These are phyloP conservation scores for Silene uniflora DNA, from an alignment of 148 eudicot genomes.

Conservation along the genomic window DNA sequence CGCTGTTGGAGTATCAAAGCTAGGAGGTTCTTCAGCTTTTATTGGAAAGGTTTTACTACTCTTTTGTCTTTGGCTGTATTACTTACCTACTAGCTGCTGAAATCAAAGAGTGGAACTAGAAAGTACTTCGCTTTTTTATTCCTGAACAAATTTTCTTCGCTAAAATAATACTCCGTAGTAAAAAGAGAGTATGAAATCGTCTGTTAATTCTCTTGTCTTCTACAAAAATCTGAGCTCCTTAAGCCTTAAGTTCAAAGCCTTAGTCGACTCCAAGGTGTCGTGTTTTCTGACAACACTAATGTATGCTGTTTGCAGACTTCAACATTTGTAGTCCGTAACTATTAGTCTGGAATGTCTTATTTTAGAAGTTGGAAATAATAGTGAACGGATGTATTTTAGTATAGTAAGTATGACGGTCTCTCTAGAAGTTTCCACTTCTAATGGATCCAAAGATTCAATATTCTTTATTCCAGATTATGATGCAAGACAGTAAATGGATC, in stretches of 20 bases:
- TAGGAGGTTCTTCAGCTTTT: slow-evolving; percentile 89
- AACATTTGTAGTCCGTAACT: not conserved
- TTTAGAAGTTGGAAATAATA: not conserved
- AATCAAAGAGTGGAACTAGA: not conserved
- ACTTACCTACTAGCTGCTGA: not conserved
- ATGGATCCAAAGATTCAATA: not conserved
- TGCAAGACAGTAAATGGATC: not conserved
- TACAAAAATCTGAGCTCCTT: too few species aligned
- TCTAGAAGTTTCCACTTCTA: not conserved
- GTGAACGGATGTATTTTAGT: slow-evolving; percentile 8
- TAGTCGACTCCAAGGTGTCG: too few species aligned
- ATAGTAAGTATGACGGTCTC: not conserved
- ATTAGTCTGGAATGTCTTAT: not conserved
- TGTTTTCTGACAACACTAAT: too few species aligned
- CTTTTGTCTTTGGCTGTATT: not conserved
- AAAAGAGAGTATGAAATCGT: too few species aligned
- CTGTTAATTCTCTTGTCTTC: too few species aligned
- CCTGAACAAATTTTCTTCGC: too few species aligned
- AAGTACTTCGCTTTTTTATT: not conserved
- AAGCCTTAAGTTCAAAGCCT: too few species aligned
- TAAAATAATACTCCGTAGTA: not conserved
- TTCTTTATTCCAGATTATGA: not conserved
- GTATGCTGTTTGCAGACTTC: not conserved
- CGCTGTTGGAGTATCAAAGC: slow-evolving; percentile 74
- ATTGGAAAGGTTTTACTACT: slow-evolving; percentile 65